phyloP scores from a whole-genome alignment of 2,329 filamentous ascomycete genomes.

The Xylariaceae sp. region DNA sequence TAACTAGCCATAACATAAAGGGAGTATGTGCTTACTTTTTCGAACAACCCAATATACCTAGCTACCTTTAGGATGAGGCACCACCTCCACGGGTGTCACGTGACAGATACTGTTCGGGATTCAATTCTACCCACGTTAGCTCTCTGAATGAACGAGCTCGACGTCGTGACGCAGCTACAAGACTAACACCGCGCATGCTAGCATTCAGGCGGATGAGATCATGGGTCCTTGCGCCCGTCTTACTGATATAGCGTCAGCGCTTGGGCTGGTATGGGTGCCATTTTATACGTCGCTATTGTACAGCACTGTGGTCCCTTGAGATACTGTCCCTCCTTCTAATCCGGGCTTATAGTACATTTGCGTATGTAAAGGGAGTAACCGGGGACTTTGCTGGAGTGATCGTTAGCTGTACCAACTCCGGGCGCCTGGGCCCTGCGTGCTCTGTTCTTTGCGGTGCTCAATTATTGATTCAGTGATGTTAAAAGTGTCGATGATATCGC shows the following conservation, averaged over 20 bases:
- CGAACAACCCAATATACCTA: not conserved
- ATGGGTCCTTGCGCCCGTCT: conserved; percentile 4
- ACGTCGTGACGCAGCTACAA: not conserved
- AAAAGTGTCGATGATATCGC: conserved; percentile 70
- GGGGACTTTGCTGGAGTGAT: not conserved
- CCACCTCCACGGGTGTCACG: not conserved
- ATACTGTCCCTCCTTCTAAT: not conserved
- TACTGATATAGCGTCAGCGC: conserved; percentile 2
- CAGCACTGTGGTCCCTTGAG: not conserved
- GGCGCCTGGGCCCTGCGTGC: conserved; percentile 48
- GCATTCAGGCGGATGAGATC: not conserved
- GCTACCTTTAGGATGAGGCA: not conserved
- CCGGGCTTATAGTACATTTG: not conserved
- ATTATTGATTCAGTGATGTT: conserved; percentile 78
- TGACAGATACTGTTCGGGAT: not conserved
- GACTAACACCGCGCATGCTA: not conserved
- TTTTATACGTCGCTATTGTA: conserved; percentile 7
- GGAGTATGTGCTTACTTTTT: not conserved
- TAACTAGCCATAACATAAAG: not conserved
- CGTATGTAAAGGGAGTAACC: not conserved
- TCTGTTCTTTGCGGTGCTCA: conserved; percentile 66
- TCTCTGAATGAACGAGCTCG: not conserved
- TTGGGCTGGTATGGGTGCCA: conserved; percentile 3
- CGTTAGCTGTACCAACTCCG: conserved; percentile 62
- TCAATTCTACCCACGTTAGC: not conserved